Percentiles rank a stretch among this genome's conserved stretches.
Evolutionary conservation across 495 filamentous ascomycete species (phyloP).

Genomic region (Letharia columbiana): DNA sequence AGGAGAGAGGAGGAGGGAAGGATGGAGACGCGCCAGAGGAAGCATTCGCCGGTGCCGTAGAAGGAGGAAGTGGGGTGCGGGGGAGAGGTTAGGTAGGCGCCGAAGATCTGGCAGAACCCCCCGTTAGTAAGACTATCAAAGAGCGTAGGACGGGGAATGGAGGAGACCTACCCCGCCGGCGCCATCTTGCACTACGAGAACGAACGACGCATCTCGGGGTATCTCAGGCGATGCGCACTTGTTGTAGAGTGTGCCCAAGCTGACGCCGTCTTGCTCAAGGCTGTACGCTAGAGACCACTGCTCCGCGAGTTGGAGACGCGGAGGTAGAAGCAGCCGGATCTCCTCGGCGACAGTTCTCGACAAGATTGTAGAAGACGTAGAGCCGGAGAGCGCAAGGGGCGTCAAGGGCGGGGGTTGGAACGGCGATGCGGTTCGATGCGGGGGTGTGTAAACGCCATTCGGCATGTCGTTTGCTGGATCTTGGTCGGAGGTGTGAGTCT

Average conservation of each 20-base stretch:
- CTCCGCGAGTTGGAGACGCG: conserved; percentile 76
- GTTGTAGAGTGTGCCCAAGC: conserved; percentile 77
- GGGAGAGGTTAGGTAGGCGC: conserved; percentile 85
- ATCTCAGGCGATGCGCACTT: conserved; percentile 57
- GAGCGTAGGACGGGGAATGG: conserved; percentile 15
- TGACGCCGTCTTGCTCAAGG: conserved; percentile 87
- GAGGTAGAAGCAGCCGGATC: conserved; percentile 79
- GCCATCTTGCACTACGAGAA: conserved; percentile 73
- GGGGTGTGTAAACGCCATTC: conserved; percentile 41
- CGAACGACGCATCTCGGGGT: conserved; percentile 64
- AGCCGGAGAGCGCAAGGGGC: conserved; percentile 41
- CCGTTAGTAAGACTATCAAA: not conserved
- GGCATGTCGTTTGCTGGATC: conserved; percentile 22
- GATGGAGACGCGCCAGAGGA: conserved; percentile 82
- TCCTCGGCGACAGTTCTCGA: conserved; percentile 76
- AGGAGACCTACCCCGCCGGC: conserved; percentile 55
- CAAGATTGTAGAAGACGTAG: conserved; percentile 45
- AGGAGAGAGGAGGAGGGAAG: conserved; percentile 44
- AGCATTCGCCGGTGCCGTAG: conserved; percentile 94
- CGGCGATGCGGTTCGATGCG: conserved; percentile 45
- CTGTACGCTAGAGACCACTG: conserved; percentile 82
- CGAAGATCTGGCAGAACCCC: conserved; percentile 58
- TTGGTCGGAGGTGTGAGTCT: conserved; percentile 26
- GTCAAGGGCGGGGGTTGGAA: conserved; percentile 54
- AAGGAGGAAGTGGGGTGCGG: conserved; percentile 75